Base-by-base conservation (phyloP, 1,139 yeast species). In the Eremothecium sinecaudum region DNA sequence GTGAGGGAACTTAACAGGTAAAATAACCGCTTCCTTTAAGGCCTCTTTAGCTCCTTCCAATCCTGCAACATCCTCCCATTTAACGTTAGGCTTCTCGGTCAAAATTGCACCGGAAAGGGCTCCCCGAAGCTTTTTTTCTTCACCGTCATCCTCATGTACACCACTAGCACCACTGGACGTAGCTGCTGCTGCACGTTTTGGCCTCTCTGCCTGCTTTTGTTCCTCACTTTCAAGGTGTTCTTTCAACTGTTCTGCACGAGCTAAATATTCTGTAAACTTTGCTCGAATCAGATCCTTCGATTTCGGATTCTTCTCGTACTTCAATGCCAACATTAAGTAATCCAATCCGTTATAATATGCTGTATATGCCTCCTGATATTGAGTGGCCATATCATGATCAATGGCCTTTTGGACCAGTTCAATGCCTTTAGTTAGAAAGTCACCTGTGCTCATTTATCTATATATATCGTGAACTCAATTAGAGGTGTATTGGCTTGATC, bases 61-160 rank as follows among this genome's bases (percentile, higher is more conserved):
- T 16, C 98, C 99, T 1, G 98, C 98, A 46, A 92, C 80, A 53
- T 92, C 99, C 42, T 73, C 79, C 99, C 99, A 92, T 43, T 71
- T 71, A 20, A 92, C 93, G 53, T 92, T 79, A 18, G 99, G 99
- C 42, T 75, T 87, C 50, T 90, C 98, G 22, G 90, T 72, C 35
- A 92, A 65, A 44, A 92, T 87, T 1, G 97, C 94, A 1, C 94
- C 92, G 0, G 94, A 82, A 38, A 92, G 65, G 0, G 98, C 97
- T 3, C 92, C 87, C 45, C 96, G 66, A 38, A 92, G 65, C 58
- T 87, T 86, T 59, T 87, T 90, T 23, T 83, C 77, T 45, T 86
- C 95, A 12, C 77, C 75, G 47, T 80, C 92, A 41, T 79, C 90
- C 37, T 78, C 87, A 39, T 75, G 83, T 34, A 61, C 69, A 18